Evolutionary conservation across 2,329 filamentous ascomycete genomes (phyloP).

Genomic region (Catunica adiposa): DNA sequence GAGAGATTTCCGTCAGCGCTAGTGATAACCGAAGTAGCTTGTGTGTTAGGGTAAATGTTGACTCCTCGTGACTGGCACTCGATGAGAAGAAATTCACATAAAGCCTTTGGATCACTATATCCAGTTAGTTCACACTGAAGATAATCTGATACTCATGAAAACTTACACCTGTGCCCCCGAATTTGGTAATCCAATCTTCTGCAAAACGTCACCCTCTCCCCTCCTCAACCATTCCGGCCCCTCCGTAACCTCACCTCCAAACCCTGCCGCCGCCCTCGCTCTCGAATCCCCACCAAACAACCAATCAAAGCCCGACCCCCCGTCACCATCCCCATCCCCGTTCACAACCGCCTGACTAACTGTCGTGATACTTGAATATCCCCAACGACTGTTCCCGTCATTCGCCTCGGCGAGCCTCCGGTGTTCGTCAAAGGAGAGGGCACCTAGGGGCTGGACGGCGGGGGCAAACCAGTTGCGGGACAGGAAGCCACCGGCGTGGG

Average conservation of each 20-base stretch:
- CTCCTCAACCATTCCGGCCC: conserved; percentile 43
- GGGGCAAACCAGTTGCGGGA: conserved; percentile 56
- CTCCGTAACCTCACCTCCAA: conserved; percentile 18
- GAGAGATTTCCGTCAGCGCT: conserved; percentile 35
- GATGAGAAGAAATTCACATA: conserved; percentile 49
- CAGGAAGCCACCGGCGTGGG: conserved; percentile 57
- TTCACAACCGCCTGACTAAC: conserved; percentile 29
- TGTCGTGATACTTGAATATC: conserved; percentile 37
- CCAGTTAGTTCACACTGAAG: background rate
- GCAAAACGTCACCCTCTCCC: conserved; percentile 36
- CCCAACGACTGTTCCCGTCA: conserved; percentile 37
- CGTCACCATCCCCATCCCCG: conserved; percentile 21
- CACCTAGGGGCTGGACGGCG: conserved; percentile 39
- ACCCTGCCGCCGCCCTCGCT: conserved; percentile 30
- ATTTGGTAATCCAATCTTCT: conserved; percentile 43
- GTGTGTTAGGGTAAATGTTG: conserved; percentile 46
- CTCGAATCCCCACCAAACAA: conserved; percentile 46
- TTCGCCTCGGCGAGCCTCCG: conserved; percentile 42
- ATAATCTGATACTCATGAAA: background rate
- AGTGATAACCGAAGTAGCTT: conserved; percentile 33
- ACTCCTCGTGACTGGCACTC: conserved; percentile 44
- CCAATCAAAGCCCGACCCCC: conserved; percentile 43
- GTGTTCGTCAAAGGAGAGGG: conserved; percentile 55
- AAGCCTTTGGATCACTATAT: conserved; percentile 43
- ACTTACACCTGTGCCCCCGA: conserved; percentile 49